Evolutionary conservation across 768 basidiomycete species (phyloP).

Genomic region (Mycena belliarum): DNA sequence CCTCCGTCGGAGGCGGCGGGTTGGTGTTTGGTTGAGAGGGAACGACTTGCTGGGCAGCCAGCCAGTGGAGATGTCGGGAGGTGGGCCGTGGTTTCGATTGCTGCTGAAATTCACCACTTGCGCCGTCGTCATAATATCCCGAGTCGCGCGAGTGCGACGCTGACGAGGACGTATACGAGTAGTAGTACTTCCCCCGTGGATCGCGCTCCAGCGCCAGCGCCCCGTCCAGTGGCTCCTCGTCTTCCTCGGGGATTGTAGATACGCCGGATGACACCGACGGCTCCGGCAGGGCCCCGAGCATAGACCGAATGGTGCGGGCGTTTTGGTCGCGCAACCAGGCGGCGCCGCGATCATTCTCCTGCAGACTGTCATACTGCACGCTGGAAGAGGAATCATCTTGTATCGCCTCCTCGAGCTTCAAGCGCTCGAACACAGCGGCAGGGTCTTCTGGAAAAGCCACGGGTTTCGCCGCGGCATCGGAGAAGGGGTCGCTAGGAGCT

Average conservation of each 20-base stretch:
- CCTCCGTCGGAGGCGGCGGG: slow-evolving; percentile 29
- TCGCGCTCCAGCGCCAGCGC: slow-evolving; percentile 70
- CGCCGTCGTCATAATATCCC: slow-evolving; percentile 50
- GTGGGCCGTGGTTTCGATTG: slow-evolving; percentile 53
- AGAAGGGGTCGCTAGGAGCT: slow-evolving; percentile 26
- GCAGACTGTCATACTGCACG: slow-evolving; percentile 43
- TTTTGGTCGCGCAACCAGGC: slow-evolving; percentile 87
- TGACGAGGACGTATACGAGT: slow-evolving; percentile 52
- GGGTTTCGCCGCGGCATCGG: slow-evolving; percentile 30
- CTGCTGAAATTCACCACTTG: slow-evolving; percentile 26
- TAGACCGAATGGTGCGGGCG: slow-evolving; percentile 59
- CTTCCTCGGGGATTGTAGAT: slow-evolving; percentile 40
- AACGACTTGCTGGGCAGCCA: slow-evolving; percentile 52
- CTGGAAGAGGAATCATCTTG: slow-evolving; percentile 43
- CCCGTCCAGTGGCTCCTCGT: slow-evolving; percentile 48
- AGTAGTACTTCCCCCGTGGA: slow-evolving; percentile 73
- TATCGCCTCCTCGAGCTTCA: slow-evolving; percentile 50
- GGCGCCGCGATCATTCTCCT: slow-evolving; percentile 66
- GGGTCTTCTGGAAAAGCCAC: slow-evolving; percentile 39
- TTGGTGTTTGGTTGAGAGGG: slow-evolving; percentile 19
- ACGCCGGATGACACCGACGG: slow-evolving; percentile 58
- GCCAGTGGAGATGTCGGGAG: slow-evolving; percentile 68
- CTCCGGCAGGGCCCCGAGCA: slow-evolving; percentile 58
- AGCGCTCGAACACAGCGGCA: slow-evolving; percentile 53
- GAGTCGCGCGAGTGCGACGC: slow-evolving; percentile 42